A percentile compares a stretch with the other conserved stretches of the same genome.
Conservation (phyloP, 805 yeast species). For the Metschnikowia koreensis region DNA sequence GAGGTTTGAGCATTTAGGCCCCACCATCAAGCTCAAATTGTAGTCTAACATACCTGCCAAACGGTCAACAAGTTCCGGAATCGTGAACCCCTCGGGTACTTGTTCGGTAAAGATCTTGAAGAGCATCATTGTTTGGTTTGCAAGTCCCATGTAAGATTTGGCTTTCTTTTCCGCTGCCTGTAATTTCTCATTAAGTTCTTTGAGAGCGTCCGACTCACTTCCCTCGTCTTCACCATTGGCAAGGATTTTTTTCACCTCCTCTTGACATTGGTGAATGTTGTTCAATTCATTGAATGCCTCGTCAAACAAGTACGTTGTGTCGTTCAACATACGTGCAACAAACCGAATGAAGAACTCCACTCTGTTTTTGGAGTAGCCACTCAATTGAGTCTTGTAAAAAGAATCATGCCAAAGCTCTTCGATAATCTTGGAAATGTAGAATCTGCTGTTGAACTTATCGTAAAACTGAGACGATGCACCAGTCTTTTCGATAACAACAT, state of each 20-base stretch:
- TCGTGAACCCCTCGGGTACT: conserved; percentile 81
- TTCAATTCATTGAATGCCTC: conserved; percentile 81
- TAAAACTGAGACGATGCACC: conserved; percentile 94
- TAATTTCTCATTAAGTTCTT: conserved; percentile 59
- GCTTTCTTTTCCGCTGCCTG: conserved; percentile 72
- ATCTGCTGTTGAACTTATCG: conserved; percentile 91
- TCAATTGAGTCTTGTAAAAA: conserved; percentile 65
- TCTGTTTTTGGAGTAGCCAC: conserved; percentile 60
- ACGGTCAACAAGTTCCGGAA: conserved; percentile 88
- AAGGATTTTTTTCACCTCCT: conserved; percentile 55
- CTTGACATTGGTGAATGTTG: conserved; percentile 73
- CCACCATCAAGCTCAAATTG: conserved; percentile 87
- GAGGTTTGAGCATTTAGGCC: conserved; percentile 87
- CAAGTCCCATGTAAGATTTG: conserved; percentile 74
- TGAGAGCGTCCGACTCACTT: conserved; percentile 51
- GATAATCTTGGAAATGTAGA: conserved; percentile 76
- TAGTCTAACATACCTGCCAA: conserved; percentile 95
- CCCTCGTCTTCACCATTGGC: conserved; percentile 28
- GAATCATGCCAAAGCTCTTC: conserved; percentile 81
- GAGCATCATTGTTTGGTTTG: conserved; percentile 77
- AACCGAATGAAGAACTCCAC: conserved; percentile 87
- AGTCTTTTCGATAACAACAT: conserved; percentile 93
- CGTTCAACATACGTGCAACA: conserved; percentile 92
- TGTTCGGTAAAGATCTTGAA: conserved; percentile 81
- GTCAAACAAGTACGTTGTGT: conserved; percentile 86